These are phyloP conservation scores for Globisporangium perplexum DNA, from an alignment of 352 stramenopile genomes.

Conservation along the genomic window DNA sequence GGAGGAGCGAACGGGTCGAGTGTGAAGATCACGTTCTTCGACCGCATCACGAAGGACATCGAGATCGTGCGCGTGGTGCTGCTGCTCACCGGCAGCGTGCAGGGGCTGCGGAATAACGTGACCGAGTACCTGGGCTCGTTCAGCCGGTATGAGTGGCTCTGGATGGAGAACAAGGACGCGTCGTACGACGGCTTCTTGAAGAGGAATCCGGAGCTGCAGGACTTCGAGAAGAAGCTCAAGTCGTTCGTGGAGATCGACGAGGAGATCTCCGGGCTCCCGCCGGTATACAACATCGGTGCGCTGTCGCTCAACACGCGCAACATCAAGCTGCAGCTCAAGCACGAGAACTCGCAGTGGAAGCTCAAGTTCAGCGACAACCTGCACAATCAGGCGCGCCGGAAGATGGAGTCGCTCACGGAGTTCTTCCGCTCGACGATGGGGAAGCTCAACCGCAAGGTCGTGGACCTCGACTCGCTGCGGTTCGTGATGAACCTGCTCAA, in stretches of 20 bases:
- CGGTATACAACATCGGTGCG: constrained; percentile 95
- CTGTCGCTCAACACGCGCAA: constrained; percentile 96
- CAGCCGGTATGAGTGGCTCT: constrained; percentile 96
- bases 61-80: constrained; percentile 97
- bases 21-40: constrained; percentile 92
- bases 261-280: constrained; percentile 85
- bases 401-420: constrained; percentile 94
- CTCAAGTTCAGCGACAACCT: constrained; percentile 97
- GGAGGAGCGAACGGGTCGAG: neutral
- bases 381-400: constrained; percentile 90
- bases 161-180: constrained; percentile 96
- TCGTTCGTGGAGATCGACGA: constrained; percentile 94
- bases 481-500: constrained; percentile 98
- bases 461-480: constrained; percentile 95
- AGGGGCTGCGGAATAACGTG: constrained; percentile 96
- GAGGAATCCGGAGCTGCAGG: constrained; percentile 92
- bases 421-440: constrained; percentile 94
- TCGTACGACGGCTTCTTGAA: constrained; percentile 94
- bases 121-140: constrained; percentile 96
- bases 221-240: constrained; percentile 96
- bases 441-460: constrained; percentile 92
- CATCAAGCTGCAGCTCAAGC: constrained; percentile 95
- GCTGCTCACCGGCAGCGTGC: constrained; percentile 95
- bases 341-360: constrained; percentile 97
- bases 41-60: constrained; percentile 98